These are phyloP conservation scores for Lomentospora prolificans DNA, from an alignment of 2,329 filamentous ascomycete genomes.

Conservation along the genomic window DNA sequence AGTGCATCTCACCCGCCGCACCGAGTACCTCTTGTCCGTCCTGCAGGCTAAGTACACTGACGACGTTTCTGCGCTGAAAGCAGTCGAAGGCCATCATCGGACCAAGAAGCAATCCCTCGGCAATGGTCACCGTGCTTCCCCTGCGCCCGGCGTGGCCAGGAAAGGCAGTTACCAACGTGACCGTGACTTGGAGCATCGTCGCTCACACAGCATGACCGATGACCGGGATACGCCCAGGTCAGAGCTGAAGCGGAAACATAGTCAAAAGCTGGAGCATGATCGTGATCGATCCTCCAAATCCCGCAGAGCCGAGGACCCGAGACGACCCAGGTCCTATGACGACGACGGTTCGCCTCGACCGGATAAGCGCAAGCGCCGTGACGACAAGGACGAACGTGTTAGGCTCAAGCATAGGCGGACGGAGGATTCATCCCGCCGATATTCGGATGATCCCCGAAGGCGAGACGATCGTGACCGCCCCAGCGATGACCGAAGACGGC, in stretches of 20 bases:
- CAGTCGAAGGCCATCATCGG: constrained; percentile 85
- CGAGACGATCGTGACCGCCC: constrained; percentile 16
- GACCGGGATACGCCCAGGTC: constrained; percentile 41
- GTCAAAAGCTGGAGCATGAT: constrained; percentile 27
- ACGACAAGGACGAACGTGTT: constrained; percentile 17
- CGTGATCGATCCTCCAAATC: constrained; percentile 41
- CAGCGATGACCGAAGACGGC: background rate
- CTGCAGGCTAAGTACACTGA: constrained; percentile 75
- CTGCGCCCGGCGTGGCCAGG: constrained; percentile 45
- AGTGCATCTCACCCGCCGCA: constrained; percentile 87
- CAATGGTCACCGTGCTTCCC: constrained; percentile 61
- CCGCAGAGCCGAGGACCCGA: constrained; percentile 36
- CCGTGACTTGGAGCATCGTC: constrained; percentile 36
- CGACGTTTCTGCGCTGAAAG: constrained; percentile 65
- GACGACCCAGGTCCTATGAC: constrained; percentile 18
- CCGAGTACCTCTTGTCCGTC: constrained; percentile 92
- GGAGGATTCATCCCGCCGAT: constrained; percentile 23
- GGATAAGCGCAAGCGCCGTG: constrained; percentile 12
- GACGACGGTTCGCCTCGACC: constrained; percentile 23
- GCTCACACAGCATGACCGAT: constrained; percentile 39
- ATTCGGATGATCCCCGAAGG: constrained; percentile 16
- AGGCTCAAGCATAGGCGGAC: constrained; percentile 32
- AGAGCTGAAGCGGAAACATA: constrained; percentile 53
- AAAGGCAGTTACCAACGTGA: constrained; percentile 37
- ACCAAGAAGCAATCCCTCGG: constrained; percentile 64